Base-by-base conservation (phyloP, 1,284 basidiomycete genomes). In the Trametes hirsuta region DNA sequence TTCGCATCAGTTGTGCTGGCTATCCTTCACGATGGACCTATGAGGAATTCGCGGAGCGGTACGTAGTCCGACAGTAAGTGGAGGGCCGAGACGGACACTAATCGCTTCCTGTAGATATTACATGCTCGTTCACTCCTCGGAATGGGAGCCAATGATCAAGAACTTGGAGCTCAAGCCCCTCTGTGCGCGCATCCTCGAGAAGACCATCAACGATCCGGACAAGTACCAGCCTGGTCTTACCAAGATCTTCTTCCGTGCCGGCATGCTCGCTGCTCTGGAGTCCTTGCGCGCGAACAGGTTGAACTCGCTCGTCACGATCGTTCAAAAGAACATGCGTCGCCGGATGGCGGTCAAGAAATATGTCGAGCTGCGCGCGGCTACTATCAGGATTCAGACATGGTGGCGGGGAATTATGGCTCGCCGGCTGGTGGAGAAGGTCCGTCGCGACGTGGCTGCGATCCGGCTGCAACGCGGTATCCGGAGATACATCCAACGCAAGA, bases 11-110 rank as follows among this genome's bases (percentile, higher is more conserved):
- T 79, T 98, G 97, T 74, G 97, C 97, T 42, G 97, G 97, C 39
- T 99, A 99, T 76, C 97, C 97, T 22, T 95, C 94, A n/a, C 85
- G 97, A 50, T 99, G 97, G 97, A 96, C 92, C 1, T 99, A 98
- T 69, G 95, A 95, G 70, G 97, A 99, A 75, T 99, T 99, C 75
- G 97, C 95, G n/a, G 96, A 98, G 73, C 87, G 97, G 94, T 95
- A 66, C 63, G 86, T 74, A 54, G 11, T 11, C 14, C 2, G 48
- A 21, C 47, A 47, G 55, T 25, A 37, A 30, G 30, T 8, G 35
- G 18, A 8, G 9, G 4, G 36, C 15, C 9, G 4, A 24, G n/a
- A 12, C 40, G 40, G 30, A 42, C 39, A 10, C 55, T 24, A 36
- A 15, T 73, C 44, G 71, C 62, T 36, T 0, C 36, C 18, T 47